Conservation (phyloP, 805 yeast species). For the Diddensiella santjacobensis region DNA sequence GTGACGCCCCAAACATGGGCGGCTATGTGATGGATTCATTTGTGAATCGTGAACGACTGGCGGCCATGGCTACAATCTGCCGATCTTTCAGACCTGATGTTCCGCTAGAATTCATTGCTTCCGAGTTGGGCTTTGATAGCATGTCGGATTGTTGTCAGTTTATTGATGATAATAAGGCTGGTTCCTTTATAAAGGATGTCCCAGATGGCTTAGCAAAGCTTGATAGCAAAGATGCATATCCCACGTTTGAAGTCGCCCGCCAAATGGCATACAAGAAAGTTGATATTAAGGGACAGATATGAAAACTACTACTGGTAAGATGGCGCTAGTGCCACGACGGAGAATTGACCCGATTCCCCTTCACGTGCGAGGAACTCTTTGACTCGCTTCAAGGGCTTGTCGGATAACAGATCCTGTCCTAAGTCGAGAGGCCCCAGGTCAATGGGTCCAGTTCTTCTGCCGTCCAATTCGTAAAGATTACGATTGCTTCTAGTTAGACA, state of each 20-base stretch:
- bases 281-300: conserved; percentile 84
- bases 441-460: conserved; percentile 75
- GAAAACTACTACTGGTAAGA: background rate
- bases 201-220: conserved; percentile 10
- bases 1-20: conserved; percentile 41
- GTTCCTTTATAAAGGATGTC: conserved; percentile 24
- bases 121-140: conserved; percentile 36
- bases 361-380: conserved; percentile 59
- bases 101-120: conserved; percentile 23
- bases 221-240: conserved; percentile 27
- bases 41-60: conserved; percentile 53
- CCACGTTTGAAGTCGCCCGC: conserved; percentile 37
- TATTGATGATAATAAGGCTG: conserved; percentile 40
- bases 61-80: conserved; percentile 52
- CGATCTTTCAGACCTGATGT: conserved; percentile 45
- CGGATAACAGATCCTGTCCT: conserved; percentile 53
- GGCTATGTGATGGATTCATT: conserved; percentile 50
- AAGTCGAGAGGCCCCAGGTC: conserved; percentile 45
- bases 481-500: conserved; percentile 55
- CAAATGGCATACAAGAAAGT: conserved; percentile 49
- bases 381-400: conserved; percentile 50
- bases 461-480: conserved; percentile 80
- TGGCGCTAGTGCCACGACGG: conserved; percentile 60
- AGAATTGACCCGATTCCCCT: conserved; percentile 46
- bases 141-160: conserved; percentile 42